These are phyloP conservation scores for Phytophthora tubulina DNA, from an alignment of 352 stramenopile genomes.

Conservation along the genomic window DNA sequence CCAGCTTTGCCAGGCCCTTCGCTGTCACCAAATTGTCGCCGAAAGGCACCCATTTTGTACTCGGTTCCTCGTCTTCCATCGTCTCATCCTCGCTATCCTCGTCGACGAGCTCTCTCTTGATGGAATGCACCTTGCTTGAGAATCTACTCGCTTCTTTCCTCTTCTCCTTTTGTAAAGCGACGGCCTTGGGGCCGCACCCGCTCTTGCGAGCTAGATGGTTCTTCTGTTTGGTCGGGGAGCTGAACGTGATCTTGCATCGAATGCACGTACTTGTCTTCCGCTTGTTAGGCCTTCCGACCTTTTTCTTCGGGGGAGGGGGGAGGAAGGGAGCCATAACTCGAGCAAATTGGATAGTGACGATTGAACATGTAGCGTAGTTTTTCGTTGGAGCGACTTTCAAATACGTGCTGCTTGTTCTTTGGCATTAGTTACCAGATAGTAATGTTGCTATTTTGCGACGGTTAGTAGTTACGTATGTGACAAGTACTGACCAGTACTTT, in stretches of 20 bases:
- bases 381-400: no score
- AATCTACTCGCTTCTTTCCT: background rate
- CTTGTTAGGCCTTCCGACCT: background rate
- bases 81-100: background rate
- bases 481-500: background rate
- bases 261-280: background rate
- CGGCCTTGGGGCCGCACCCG: background rate
- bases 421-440: background rate
- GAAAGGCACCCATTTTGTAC: background rate
- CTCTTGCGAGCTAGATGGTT: background rate
- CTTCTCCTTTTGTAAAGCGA: background rate
- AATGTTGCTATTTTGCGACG: background rate
- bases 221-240: background rate
- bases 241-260: background rate
- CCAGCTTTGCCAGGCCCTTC: background rate
- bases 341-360: background rate
- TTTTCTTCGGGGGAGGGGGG: background rate
- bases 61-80: background rate
- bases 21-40: background rate
- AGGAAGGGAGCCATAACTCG: background rate
- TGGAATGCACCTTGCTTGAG: conserved; percentile 10
- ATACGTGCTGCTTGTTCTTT: no score
- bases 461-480: background rate
- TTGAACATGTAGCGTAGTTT: background rate
- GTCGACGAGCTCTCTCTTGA: background rate